Conservation (phyloP, 176 grass and related monocot species). For the Chrysopogon serrulatus region DNA sequence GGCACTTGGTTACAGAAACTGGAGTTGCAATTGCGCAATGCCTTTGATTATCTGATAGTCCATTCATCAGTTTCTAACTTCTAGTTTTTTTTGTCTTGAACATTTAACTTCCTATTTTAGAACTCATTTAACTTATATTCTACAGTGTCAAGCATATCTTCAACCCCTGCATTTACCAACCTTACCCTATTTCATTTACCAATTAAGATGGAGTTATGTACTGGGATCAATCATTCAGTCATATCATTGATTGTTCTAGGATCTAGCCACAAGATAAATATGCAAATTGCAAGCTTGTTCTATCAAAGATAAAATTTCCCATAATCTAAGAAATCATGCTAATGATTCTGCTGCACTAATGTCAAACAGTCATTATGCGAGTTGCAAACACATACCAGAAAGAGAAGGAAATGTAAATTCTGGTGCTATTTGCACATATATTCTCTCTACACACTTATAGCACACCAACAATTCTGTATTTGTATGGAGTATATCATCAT, state of each 20-base stretch:
- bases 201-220: not conserved
- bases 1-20: not conserved
- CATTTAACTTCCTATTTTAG: not conserved
- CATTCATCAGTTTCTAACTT: not conserved
- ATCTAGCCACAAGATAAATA: not conserved
- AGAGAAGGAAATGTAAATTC: not conserved
- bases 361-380: not conserved
- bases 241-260: not conserved
- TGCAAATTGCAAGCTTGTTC: not conserved
- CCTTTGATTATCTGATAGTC: not conserved
- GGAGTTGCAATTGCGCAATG: not conserved
- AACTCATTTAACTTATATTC: not conserved
- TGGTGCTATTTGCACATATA: not conserved
- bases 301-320: not conserved
- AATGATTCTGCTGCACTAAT: not conserved
- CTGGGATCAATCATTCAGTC: not conserved
- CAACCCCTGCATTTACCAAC: not conserved
- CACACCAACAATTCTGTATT: not conserved
- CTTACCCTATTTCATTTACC: not conserved
- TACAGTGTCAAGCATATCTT: not conserved
- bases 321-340: slow-evolving; percentile 4
- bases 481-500: not conserved
- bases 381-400: not conserved
- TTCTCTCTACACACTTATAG: not conserved
- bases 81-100: not conserved